Base-by-base conservation (phyloP, 2,329 filamentous ascomycete species). In the Ophiostoma novo-ulmi region DNA sequence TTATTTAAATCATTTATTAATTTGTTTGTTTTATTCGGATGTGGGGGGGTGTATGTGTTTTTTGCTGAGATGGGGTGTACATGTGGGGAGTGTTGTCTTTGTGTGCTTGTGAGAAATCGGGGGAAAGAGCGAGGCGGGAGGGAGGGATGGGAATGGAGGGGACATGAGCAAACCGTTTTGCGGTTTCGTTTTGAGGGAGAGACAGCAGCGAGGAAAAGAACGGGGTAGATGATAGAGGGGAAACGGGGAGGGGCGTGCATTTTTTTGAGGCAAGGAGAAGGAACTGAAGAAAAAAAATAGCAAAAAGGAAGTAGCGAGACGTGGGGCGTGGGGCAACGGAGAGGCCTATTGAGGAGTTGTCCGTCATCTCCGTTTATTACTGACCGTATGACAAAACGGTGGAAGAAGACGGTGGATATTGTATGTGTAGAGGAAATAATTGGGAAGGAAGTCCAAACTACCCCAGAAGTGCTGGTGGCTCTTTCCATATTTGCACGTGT, bases 31-130 rank as follows among this genome's bases (percentile, higher is more conserved):
- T 58, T 61, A 26, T 14, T 65, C 44, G 17, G 17, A 39, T 65
- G 63, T 39, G 63, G 63, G 63, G 63, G 63, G 63, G 63, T n/a
- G 63, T 65, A 22, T 65, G 63, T 65, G 26, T 66, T 38, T 48
- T 39, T 39, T 72, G 64, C 68, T 67, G 71, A 44, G 44, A 68
- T 67, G 69, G 71, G 69, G 70, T 68, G 38, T 65, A 70, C 48
- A 73, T 74, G 73, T 72, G 73, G 71, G 72, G 71, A 70, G 71
- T 44, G 52, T 7, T 70, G 69, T 7, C 20, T 58, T 61, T 65
- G 63, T 65, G 36, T 69, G 71, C 69, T 55, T 38, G 44, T 58
- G 52, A 67, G 64, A 48, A 69, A 55, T 55, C 39, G 58, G 67
- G 66, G 61, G 65, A 67, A 68, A 73, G 68, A 31, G 67, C 38